phyloP scores from a whole-genome alignment of 1,284 basidiomycete genomes.

The Fistulina hepatica region DNA sequence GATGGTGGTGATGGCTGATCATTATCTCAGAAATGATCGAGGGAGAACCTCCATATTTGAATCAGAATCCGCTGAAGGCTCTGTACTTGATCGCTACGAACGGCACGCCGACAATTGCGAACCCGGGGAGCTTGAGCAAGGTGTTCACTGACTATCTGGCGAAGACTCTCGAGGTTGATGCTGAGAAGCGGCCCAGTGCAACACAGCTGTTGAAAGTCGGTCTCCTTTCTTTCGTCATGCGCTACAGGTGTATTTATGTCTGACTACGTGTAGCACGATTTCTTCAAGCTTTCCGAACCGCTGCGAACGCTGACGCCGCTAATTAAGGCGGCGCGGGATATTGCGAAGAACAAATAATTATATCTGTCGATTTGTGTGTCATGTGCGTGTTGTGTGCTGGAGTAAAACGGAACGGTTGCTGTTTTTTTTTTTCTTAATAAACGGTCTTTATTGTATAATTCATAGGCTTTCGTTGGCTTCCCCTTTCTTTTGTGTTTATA shows the following conservation, averaged over 20 bases:
- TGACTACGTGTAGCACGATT: constrained; percentile 52
- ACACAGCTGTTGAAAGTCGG: constrained; percentile 69
- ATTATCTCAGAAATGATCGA: constrained; percentile 86
- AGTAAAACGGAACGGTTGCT: too few species aligned
- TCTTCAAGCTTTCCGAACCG: constrained; percentile 82
- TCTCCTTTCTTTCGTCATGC: constrained; percentile 11
- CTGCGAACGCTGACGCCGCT: constrained; percentile 79
- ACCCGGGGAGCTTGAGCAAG: constrained; percentile 80
- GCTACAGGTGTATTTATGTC: constrained; percentile 2
- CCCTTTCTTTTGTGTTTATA: too few species aligned
- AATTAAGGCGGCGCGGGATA: constrained; percentile 88
- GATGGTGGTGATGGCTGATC: constrained; percentile 8
- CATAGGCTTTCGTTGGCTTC: too few species aligned
- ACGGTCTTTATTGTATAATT: too few species aligned
- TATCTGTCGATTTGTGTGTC: too few species aligned
- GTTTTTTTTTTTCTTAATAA: too few species aligned
- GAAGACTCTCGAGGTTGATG: constrained; percentile 89
- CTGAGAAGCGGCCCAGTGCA: constrained; percentile 86
- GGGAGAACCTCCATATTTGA: constrained; percentile 95
- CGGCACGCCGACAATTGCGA: constrained; percentile 94
- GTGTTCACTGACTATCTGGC: constrained; percentile 90
- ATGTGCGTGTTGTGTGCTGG: too few species aligned
- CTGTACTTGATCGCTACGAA: constrained; percentile 97
- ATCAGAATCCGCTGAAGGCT: constrained; percentile 93
- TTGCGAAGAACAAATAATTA: constrained; percentile 70